Percentiles rank a stretch among this genome's conserved stretches.
Evolutionary conservation across 768 basidiomycete species (phyloP).

Genomic region (Lactifluus echinatus): DNA sequence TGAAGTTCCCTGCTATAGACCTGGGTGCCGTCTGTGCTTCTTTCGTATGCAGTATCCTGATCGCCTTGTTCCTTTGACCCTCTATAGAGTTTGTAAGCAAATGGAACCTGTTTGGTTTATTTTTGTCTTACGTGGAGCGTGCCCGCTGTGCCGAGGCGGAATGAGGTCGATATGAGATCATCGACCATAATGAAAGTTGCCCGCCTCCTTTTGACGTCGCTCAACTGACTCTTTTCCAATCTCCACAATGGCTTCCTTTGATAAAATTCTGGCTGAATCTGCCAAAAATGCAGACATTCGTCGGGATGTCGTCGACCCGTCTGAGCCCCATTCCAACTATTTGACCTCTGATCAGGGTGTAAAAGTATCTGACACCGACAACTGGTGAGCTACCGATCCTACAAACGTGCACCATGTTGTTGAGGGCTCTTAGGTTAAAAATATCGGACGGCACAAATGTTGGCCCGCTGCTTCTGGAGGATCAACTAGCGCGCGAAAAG

Average conservation of each 20-base stretch:
- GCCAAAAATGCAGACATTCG: constrained; percentile 26
- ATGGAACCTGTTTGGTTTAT: neutral
- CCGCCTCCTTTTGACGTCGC: neutral
- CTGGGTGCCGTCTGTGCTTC: neutral
- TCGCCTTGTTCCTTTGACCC: neutral
- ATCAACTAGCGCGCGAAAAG: constrained; percentile 67
- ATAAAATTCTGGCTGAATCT: neutral
- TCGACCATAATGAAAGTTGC: no score
- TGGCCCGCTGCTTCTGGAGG: constrained; percentile 74
- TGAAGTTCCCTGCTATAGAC: neutral
- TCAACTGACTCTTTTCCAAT: neutral
- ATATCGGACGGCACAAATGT: constrained; percentile 36
- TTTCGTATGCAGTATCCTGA: neutral
- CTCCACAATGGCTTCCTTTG: neutral
- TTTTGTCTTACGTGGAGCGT: neutral
- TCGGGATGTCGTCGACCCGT: constrained; percentile 28
- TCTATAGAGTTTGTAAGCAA: neutral
- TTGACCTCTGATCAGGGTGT: constrained; percentile 60
- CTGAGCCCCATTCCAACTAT: constrained; percentile 13
- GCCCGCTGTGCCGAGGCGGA: neutral
- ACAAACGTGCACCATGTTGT: neutral
- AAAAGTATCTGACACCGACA: constrained; percentile 52
- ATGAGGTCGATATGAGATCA: neutral
- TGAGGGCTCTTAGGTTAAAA: constrained; percentile 40
- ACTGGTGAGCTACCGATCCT: constrained; percentile 38